Conservation (phyloP, 164 flowering plant species). For the Nelumbo lutea region DNA sequence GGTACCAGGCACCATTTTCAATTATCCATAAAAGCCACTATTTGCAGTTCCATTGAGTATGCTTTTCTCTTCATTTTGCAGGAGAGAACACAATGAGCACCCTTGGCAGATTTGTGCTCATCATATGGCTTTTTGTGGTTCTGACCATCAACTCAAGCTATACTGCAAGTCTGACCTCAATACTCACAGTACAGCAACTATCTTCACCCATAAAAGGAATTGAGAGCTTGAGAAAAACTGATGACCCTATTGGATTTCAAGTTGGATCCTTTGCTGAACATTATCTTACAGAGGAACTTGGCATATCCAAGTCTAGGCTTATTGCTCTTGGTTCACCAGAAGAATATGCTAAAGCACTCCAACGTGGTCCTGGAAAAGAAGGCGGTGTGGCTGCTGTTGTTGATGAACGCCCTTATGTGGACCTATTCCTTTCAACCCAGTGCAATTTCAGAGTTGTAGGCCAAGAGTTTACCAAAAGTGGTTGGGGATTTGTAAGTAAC, state of each 20-base stretch:
- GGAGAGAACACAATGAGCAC: constrained; percentile 35
- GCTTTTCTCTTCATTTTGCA: constrained; percentile 13
- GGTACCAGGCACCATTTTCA: neutral
- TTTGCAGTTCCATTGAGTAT: neutral
- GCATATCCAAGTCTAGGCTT: constrained; percentile 38
- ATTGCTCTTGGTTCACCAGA: constrained; percentile 43
- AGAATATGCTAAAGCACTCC: constrained; percentile 41
- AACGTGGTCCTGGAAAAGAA: constrained; percentile 25
- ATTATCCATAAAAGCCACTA: neutral
- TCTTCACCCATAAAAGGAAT: constrained; percentile 48
- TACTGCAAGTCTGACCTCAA: constrained; percentile 44
- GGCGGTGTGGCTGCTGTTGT: constrained; percentile 53
- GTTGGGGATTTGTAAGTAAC: constrained; percentile 70
- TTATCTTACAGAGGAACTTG: constrained; percentile 41
- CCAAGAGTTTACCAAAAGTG: constrained; percentile 44
- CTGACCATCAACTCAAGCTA: constrained; percentile 35
- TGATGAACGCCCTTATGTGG: constrained; percentile 52
- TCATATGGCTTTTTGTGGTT: constrained; percentile 42
- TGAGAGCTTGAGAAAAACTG: constrained; percentile 34
- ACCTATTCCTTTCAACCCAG: constrained; percentile 42
- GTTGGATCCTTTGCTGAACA: constrained; percentile 46
- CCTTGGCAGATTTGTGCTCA: constrained; percentile 29
- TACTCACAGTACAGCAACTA: constrained; percentile 38
- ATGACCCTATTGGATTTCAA: constrained; percentile 46
- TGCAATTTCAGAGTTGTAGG: constrained; percentile 47